Conservation (phyloP, 78 protist genomes). For the Bodo saltans region DNA sequence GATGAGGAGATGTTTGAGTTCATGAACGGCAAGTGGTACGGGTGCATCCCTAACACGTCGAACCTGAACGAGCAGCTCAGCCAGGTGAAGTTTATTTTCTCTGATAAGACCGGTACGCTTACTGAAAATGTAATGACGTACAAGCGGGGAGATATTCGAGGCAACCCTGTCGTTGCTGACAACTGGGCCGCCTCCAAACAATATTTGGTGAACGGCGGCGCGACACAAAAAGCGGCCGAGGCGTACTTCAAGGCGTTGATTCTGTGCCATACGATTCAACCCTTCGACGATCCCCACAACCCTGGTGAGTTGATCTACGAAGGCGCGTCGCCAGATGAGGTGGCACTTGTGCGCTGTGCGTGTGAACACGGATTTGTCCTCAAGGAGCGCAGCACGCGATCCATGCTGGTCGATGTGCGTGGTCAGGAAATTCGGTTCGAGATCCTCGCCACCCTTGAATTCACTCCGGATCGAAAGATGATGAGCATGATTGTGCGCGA, state of each 20-base stretch:
- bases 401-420: background rate
- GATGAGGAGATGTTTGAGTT: slow-evolving; percentile 37
- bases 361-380: slow-evolving; percentile 22
- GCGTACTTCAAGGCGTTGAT: background rate
- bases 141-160: slow-evolving; percentile 39
- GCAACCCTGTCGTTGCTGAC: background rate
- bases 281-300: background rate
- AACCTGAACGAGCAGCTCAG: slow-evolving; percentile 83
- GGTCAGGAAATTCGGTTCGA: slow-evolving; percentile 36
- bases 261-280: slow-evolving; percentile 16
- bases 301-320: slow-evolving; percentile 40
- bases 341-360: slow-evolving; percentile 71
- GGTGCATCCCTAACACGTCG: slow-evolving; percentile 24
- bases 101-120: slow-evolving; percentile 49
- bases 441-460: slow-evolving; percentile 37
- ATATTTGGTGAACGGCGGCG: background rate
- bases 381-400: background rate
- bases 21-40: background rate
- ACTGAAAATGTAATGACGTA: slow-evolving; percentile 50
- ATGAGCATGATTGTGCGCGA: slow-evolving; percentile 57
- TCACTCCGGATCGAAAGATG: slow-evolving; percentile 47
- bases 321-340: slow-evolving; percentile 87
- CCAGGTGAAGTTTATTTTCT: slow-evolving; percentile 57
- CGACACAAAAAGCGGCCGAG: background rate
- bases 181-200: background rate